A percentile compares a stretch with the other conserved stretches of the same genome.
These are phyloP conservation scores for Sabuloglossum arenarium DNA, from an alignment of 495 filamentous ascomycete species.

Conservation along the genomic window DNA sequence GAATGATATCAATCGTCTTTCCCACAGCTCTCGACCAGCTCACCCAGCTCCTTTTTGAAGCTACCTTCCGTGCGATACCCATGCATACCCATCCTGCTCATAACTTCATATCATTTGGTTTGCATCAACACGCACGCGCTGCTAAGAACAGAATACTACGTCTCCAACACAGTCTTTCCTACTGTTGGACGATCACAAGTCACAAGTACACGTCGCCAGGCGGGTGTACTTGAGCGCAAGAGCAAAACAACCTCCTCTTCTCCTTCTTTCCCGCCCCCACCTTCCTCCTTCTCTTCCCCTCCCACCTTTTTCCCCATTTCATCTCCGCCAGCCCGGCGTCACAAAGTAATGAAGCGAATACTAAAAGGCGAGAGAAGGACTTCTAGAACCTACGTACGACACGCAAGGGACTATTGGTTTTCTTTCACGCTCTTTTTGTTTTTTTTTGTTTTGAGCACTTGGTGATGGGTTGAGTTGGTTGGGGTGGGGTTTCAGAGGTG, in stretches of 20 bases:
- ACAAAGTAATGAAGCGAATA: too few species aligned
- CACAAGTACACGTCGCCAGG: neutral
- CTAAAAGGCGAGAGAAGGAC: too few species aligned
- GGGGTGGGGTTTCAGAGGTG: neutral
- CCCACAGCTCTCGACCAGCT: too few species aligned
- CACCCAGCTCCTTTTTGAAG: too few species aligned
- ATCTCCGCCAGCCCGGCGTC: neutral
- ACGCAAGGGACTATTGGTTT: too few species aligned
- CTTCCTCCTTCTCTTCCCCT: neutral
- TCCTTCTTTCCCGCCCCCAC: constrained; percentile 2
- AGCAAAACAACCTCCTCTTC: constrained; percentile 12
- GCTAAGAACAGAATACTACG: constrained; percentile 23
- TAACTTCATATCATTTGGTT: too few species aligned
- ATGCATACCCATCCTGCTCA: too few species aligned
- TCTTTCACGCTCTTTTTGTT: too few species aligned
- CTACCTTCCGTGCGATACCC: too few species aligned
- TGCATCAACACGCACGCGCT: constrained; percentile 18
- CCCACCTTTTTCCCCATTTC: neutral
- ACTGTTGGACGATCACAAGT: constrained; percentile 27
- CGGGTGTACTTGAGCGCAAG: constrained; percentile 17
- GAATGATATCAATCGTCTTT: too few species aligned
- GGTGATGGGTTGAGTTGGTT: neutral
- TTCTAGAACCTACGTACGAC: too few species aligned
- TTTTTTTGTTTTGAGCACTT: too few species aligned
- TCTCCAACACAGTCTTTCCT: constrained; percentile 18